Conservation (phyloP, 805 yeast genomes). For the Lipomyces chichibuensis region DNA sequence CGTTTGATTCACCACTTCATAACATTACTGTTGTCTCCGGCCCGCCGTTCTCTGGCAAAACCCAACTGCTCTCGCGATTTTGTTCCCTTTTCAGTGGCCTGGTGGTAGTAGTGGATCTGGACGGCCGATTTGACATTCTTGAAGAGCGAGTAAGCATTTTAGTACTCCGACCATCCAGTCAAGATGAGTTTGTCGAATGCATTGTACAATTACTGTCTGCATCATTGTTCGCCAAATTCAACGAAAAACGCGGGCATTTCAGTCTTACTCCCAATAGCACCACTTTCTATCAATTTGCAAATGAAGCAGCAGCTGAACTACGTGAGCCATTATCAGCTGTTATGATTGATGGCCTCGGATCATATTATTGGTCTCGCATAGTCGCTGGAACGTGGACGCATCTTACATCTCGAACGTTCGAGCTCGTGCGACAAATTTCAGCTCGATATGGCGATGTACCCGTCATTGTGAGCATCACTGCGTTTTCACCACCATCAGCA, state of each 20-base stretch:
- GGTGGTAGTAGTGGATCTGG: slow-evolving; percentile 30
- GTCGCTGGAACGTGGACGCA: not conserved
- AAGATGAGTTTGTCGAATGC: slow-evolving; percentile 4
- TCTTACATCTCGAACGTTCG: not conserved
- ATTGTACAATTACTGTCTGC: slow-evolving; percentile 8
- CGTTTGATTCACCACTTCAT: not conserved
- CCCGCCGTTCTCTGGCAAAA: slow-evolving; percentile 29
- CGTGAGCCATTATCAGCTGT: slow-evolving; percentile 8
- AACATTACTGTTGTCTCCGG: slow-evolving; percentile 24
- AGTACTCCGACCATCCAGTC: slow-evolving; percentile 2
- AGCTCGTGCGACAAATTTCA: not conserved
- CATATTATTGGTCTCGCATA: slow-evolving; percentile 16
- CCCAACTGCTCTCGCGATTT: slow-evolving; percentile 17
- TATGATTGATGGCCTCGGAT: slow-evolving; percentile 22
- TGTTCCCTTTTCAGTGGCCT: slow-evolving; percentile 8
- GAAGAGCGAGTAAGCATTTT: not conserved
- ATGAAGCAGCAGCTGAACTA: slow-evolving; percentile 2
- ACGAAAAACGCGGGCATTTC: not conserved
- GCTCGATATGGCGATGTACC: slow-evolving; percentile 7
- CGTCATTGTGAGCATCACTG: slow-evolving; percentile 1
- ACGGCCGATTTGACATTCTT: slow-evolving; percentile 20
- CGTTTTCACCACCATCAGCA: not conserved
- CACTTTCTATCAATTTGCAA: not conserved
- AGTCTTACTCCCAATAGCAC: not conserved
- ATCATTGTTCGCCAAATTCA: slow-evolving; percentile 4